These are phyloP conservation scores for Haberlea rhodopensis DNA, from an alignment of 257 asterid genomes.

Conservation along the genomic window DNA sequence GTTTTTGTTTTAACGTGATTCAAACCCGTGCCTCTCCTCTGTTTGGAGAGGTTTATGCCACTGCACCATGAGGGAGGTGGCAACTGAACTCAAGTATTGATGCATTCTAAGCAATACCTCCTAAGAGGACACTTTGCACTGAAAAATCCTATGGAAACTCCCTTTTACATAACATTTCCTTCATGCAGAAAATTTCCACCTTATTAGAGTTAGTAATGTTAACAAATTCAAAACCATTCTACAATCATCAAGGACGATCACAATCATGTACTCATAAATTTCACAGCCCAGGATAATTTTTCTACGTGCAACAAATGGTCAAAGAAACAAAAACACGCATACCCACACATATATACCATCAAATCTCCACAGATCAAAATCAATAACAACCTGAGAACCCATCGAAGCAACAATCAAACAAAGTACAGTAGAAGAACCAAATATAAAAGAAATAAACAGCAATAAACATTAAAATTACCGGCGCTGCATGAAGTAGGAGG, in stretches of 20 bases:
- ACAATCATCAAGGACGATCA: background rate
- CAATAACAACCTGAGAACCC: background rate
- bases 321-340: background rate
- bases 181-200: background rate
- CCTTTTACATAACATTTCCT: too few relatives aligned
- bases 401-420: background rate
- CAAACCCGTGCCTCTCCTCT: too few relatives aligned
- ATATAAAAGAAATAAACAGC: too few relatives aligned
- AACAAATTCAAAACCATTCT: background rate
- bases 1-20: too few relatives aligned
- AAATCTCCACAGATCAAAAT: background rate
- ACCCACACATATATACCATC: background rate
- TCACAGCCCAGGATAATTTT: background rate
- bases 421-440: background rate
- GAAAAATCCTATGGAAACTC: too few relatives aligned
- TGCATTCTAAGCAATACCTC: background rate
- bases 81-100: too few relatives aligned
- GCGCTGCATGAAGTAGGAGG: background rate
- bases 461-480: background rate
- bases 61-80: too few relatives aligned
- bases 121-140: background rate
- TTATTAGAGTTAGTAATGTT: background rate
- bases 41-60: too few relatives aligned
- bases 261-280: too few relatives aligned
- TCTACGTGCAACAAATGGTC: conserved; percentile 1